Conservation (phyloP, 345 rosid species). For the Sonneratia caseolaris region DNA sequence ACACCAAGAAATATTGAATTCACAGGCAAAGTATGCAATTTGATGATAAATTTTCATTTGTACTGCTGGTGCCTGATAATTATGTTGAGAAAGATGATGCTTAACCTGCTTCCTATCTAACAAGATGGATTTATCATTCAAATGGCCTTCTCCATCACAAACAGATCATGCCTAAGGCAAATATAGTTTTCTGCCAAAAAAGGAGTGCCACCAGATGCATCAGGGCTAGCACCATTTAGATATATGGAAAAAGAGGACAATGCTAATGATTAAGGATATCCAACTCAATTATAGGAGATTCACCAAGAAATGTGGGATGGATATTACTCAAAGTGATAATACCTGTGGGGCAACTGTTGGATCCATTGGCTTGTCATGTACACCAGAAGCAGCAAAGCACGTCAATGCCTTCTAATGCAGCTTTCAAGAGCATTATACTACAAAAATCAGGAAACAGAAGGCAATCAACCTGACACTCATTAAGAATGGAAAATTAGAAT, state of each 20-base stretch:
- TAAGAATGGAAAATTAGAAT: conserved; percentile 5
- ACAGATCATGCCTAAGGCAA: conserved; percentile 83
- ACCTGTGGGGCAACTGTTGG: conserved; percentile 97
- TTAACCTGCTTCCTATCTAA: conserved; percentile 63
- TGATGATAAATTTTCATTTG: too few species aligned
- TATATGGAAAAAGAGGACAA: not conserved
- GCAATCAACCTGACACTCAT: conserved; percentile 1
- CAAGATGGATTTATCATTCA: conserved; percentile 75
- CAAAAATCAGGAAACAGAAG: conserved; percentile 8
- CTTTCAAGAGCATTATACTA: conserved; percentile 67
- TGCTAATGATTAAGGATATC: not conserved
- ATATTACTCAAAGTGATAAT: conserved; percentile 3
- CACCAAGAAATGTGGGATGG: not conserved
- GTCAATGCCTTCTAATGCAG: conserved; percentile 45
- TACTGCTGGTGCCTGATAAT: too few species aligned
- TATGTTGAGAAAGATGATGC: conserved; percentile 8
- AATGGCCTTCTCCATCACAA: conserved; percentile 89
- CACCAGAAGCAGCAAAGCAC: conserved; percentile 48
- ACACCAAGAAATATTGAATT: too few species aligned
- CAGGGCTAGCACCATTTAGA: not conserved
- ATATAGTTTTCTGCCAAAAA: conserved; percentile 54
- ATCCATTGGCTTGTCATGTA: conserved; percentile 66
- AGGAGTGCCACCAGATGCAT: conserved; percentile 2
- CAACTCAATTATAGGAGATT: not conserved
- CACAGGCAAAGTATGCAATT: too few species aligned